Percentiles rank a stretch among this genome's conserved stretches.
Evolutionary conservation across 371 early-diverging fungal genomes (phyloP).

Genomic region (Rhizopus delemar): DNA sequence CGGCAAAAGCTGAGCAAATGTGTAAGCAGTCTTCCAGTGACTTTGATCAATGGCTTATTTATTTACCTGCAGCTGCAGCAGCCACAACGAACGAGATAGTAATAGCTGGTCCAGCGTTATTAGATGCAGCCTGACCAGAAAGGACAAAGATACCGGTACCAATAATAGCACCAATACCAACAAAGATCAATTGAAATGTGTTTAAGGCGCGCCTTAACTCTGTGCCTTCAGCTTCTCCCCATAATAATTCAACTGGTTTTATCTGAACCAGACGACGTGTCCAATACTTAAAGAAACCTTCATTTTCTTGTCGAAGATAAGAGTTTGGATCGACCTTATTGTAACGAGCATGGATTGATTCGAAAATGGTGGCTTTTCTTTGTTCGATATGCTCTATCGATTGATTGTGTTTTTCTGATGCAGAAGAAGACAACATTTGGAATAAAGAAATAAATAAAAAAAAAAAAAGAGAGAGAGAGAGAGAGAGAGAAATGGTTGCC

Average conservation of each 20-base stretch:
- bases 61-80: conserved; percentile 62
- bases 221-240: conserved; percentile 50
- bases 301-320: conserved; percentile 47
- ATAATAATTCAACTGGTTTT: conserved; percentile 55
- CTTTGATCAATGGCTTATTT: too few species aligned
- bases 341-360: conserved; percentile 22
- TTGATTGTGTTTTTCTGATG: conserved; percentile 5
- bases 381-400: conserved; percentile 1
- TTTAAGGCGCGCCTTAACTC: conserved; percentile 51
- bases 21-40: background rate
- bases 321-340: conserved; percentile 34
- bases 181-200: conserved; percentile 49
- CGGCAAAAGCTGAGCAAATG: conserved; percentile 56
- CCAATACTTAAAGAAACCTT: conserved; percentile 41
- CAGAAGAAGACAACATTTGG: too few species aligned
- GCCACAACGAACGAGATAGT: conserved; percentile 76
- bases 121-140: conserved; percentile 75
- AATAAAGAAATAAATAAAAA: too few species aligned
- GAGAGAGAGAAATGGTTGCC: too few species aligned
- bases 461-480: too few species aligned
- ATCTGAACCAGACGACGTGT: conserved; percentile 50
- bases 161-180: conserved; percentile 76
- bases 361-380: conserved; percentile 9
- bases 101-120: conserved; percentile 81
- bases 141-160: conserved; percentile 69